Evolutionary conservation across 768 basidiomycete genomes (phyloP), one percentile per base, ranked within the genome.

Genomic region (Tylopilus rubrobrunneus): DNA sequence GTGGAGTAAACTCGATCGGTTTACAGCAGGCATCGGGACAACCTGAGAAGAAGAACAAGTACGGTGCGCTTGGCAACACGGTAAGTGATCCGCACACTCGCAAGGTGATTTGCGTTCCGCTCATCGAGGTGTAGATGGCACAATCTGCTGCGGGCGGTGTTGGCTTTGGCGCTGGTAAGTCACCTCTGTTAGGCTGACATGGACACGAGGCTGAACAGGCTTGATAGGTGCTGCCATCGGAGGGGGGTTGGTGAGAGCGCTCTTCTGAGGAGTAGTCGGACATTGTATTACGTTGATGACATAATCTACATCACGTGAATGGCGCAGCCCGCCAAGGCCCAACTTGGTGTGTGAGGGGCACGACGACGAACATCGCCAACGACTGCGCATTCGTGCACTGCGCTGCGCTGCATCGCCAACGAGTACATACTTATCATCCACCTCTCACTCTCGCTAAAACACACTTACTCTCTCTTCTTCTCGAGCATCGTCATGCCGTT

Each of bases 151-250:
- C 75, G 17, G 86, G 87, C 28, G 89, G 89, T 64, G 81, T 83
- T 51, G 88, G 88, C 0, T 88, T 88, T 58, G 88, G 88, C 61
- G 86, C 85, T 53, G 86, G 86, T 84, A 48, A 48, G 81, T 73
- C 14, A 7, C 7, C 29, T 48, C 34, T 49, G 0, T 25, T 1
- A 2, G 23, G 40, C 3, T 21, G 2, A 8, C 1, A 4, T 12
- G 0, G 23, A 28, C 17, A 28, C 25, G 12, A 7, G 29, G 21
- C 51, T 59, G 14, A 56, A 27, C 39, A 23, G 41, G 33, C 12
- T 4, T 53, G 43, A 15, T 45, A 76, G 80, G 77, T 64, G 71
- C 80, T 63, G 81, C 80, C 25, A 74, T 82, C 51, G 80, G 79
- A 7, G 67, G 78, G 45, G 81, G 78, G 2, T 56, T 82, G 46